These are phyloP conservation scores for Taiozyma sp. DNA, from an alignment of 1,139 yeast species.

Conservation along the genomic window DNA sequence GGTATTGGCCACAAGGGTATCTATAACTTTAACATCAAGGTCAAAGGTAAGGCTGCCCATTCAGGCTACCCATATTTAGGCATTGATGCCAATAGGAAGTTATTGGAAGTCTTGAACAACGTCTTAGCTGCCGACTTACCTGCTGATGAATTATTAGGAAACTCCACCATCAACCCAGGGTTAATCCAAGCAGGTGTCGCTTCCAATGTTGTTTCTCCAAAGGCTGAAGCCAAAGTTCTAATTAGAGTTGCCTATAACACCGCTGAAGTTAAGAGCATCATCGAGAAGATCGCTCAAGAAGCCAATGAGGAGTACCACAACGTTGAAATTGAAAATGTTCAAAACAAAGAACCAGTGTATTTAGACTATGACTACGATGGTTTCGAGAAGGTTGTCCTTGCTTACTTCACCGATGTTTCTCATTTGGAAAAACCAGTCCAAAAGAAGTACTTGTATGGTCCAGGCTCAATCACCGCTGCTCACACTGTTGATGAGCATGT, in stretches of 20 bases:
- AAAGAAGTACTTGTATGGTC: slow-evolving; percentile 54
- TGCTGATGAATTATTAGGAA: slow-evolving; percentile 47
- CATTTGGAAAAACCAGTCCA: slow-evolving; percentile 36
- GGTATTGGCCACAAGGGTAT: slow-evolving; percentile 70
- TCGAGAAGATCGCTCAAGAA: slow-evolving; percentile 32
- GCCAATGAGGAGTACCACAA: slow-evolving; percentile 25
- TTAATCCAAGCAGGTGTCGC: slow-evolving; percentile 54
- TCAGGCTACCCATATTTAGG: slow-evolving; percentile 72
- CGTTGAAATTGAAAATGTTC: slow-evolving; percentile 19
- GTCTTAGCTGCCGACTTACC: slow-evolving; percentile 38
- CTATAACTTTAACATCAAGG: slow-evolving; percentile 36
- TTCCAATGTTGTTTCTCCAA: slow-evolving; percentile 58
- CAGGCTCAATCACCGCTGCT: slow-evolving; percentile 63
- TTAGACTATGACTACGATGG: slow-evolving; percentile 60
- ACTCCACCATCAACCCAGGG: slow-evolving; percentile 59
- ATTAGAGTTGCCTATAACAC: slow-evolving; percentile 51
- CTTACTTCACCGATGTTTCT: slow-evolving; percentile 66
- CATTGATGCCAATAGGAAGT: slow-evolving; percentile 51
- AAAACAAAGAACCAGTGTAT: slow-evolving; percentile 27
- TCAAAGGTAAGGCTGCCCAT: slow-evolving; percentile 56
- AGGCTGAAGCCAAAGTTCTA: slow-evolving; percentile 43
- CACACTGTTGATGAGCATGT: slow-evolving; percentile 59
- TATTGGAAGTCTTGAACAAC: slow-evolving; percentile 45
- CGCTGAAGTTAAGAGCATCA: slow-evolving; percentile 31
- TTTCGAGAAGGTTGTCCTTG: slow-evolving; percentile 48